Base-by-base conservation (phyloP, 1,284 basidiomycete genomes). In the Apiotrichum mycotoxinovorans region DNA sequence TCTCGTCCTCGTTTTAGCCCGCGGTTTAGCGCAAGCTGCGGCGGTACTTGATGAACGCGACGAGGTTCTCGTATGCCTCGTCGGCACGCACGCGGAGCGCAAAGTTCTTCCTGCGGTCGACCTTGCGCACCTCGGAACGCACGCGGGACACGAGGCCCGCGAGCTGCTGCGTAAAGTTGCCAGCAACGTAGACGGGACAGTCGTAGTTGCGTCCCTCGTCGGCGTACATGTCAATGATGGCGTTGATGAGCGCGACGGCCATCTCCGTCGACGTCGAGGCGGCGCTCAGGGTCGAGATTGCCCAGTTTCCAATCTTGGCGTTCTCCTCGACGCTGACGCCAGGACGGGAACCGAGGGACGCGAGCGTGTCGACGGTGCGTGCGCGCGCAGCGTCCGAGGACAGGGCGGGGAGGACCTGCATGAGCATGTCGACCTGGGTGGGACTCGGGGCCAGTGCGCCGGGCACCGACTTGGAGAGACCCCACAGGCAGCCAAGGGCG, bases 221-320 rank as follows among this genome's bases (percentile, higher is more conserved):
- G 2, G 93, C 91, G 75, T 90, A 98, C 50, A 95, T 88, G 74
- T 98, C 95, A 63, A 98, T 91, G 48, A 98, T 75, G 26, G 88
- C 89, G 37, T 95, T 93, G 33, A 87, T 79, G 0, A 85, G 84
- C 66, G 95, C 91, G 20, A 97, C 81, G 55, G 89, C 80, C 0
- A 87, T 81, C 69, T 97, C 93, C 2, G 85, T 81, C 25, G 74
- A 69, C 26, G 75, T 62, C 52, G 76, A 74, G 43, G 82, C 80
- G 58, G 85, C 64, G 69, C 59, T 12, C 83, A 83, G 27, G 15
- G 61, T 52, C 17, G 52, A 41, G 11, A 62, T 45, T 34, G 72
- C 59, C 59, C 63, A 70, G 22, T 54, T 57, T 41, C 65, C 63
- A 50, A 67, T 64, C 27, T 56, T 63, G 30, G 56, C 35, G 74